Evolutionary conservation across 768 basidiomycete species (phyloP), one percentile per base, ranked within the genome.

Genomic region (Hygrophorus pudorinus): DNA sequence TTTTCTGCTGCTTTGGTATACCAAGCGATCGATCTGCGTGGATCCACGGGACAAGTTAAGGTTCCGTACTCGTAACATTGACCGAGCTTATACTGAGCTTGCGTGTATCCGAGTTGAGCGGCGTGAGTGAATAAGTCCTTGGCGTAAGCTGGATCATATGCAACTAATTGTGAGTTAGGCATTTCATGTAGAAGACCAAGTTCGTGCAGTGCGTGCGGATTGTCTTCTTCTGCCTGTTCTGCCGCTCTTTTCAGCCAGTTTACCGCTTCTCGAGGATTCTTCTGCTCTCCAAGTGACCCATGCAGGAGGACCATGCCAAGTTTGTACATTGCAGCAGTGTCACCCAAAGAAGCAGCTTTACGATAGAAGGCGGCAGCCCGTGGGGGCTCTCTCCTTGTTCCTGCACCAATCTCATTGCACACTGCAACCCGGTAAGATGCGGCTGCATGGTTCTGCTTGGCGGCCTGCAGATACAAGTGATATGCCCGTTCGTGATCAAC

Each of bases 321-420:
- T 62, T 98, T 98, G 70, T 96, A 98, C 96, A 98, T 99, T 2
- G 92, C 96, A 20, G 94, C 81, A 0, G 94, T 97, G 60, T 98
- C 96, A 14, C 93, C 93, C 29, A 98, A 68, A 1, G 91, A 91
- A 7, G 92, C 92, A 3, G 96, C 89, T 62, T 97, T 97, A 48
- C 93, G 81, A 65, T 97, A 98, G 59, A 99, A 97, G 4, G 91
- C 83, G 20, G 91, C 82, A 6, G 96, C 96, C 36, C 96, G 78
- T 16, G 80, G 72, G 0, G 81, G 81, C 56, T 98, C 94, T 53
- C 81, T 75, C 53, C 85, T 77, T 1, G 96, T 99, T 24, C 96
- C 96, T 2, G 91, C 93, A 18, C 96, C 96, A 53, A 98, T 88
- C 62, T 98, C 96, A 61, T 98, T 98, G 65, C 96, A 99, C 7